Conservation (phyloP, 768 basidiomycete genomes). For the Kondoa subrosea region DNA sequence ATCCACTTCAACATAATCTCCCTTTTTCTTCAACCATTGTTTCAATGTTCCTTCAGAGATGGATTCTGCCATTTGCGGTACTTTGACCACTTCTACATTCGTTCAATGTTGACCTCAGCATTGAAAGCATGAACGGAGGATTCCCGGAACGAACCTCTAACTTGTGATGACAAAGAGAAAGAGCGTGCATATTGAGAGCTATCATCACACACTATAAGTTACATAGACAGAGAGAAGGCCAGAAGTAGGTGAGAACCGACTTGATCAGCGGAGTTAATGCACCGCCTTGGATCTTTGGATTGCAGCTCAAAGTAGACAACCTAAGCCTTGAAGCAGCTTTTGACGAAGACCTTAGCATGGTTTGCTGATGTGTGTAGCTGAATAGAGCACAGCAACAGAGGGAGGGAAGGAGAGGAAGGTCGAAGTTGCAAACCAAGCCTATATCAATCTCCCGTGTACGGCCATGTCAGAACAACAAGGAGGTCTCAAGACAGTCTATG, state of each 20-base stretch:
- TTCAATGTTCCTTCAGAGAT: conserved; percentile 95
- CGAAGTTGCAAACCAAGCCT: no score
- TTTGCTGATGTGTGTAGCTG: no score
- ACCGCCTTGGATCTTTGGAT: no score
- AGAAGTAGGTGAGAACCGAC: no score
- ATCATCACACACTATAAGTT: background rate
- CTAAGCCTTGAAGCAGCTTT: background rate
- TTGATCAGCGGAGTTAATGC: no score
- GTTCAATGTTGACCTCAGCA: background rate
- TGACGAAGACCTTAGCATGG: background rate
- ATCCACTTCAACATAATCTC: conserved; percentile 73
- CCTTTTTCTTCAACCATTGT: conserved; percentile 81
- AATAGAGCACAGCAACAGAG: no score
- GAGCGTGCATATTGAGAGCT: background rate
- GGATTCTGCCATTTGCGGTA: conserved; percentile 77
- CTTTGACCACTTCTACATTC: conserved; percentile 62
- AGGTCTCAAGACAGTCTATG: conserved; percentile 10
- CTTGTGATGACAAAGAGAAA: background rate
- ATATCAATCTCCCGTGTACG: background rate
- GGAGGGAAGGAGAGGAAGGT: no score
- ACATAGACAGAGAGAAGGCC: background rate
- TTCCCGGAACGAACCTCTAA: background rate
- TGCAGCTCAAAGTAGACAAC: background rate
- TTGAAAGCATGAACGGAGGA: background rate
- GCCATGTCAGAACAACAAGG: background rate